Evolutionary conservation across 2,329 filamentous ascomycete genomes (phyloP), one percentile per base, ranked within the genome.

Genomic region (Trichoderma sp.): DNA sequence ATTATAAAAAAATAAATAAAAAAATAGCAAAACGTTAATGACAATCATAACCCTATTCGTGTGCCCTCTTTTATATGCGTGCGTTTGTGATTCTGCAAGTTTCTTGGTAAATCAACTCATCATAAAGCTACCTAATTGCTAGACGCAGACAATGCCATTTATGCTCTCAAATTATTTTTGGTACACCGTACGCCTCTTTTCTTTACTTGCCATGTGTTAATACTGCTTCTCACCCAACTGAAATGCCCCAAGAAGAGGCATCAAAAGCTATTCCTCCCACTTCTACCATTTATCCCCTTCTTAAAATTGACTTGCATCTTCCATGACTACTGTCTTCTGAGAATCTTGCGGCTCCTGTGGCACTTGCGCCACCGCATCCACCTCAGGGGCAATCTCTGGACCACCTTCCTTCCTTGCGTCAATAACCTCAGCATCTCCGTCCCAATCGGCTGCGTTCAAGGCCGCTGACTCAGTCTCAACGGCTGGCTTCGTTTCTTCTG

Each of bases 341-440:
- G 59, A 34, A 14, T 54, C 66, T 14, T 59, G 39, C 37, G 32
- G 39, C 16, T 43, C 39, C 11, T 54, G 39, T 28, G 46, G 32
- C 28, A 59, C 69, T 37, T 46, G 32, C 16, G 32, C 46, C 46
- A 26, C 59, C 21, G 60, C 39, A 28, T 60, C 66, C 39, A 30
- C 66, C 11, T 46, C 34, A 21, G 37, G 54, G 49, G 28, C 32
- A 32, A 10, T n/a, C 26, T 59, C 68, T 24, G n/a, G 43, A 11
- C 5, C 51, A 13, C 18, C 26, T 28, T 58, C 61, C n/a, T 32
- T 52, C 43, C 39, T 64, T 46, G 26, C 58, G 14, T 60, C 71
- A 4, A 26, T 34, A 7, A 77, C 56, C 26, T 67, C 65, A 11
- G 73, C 68, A 56, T 77, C 74, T 11, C 74, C 75, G 43, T 78